Percentiles rank a stretch among this genome's conserved stretches.
Evolutionary conservation across 805 yeast genomes (phyloP).

Genomic region (Wickerhamomyces queroliae): DNA sequence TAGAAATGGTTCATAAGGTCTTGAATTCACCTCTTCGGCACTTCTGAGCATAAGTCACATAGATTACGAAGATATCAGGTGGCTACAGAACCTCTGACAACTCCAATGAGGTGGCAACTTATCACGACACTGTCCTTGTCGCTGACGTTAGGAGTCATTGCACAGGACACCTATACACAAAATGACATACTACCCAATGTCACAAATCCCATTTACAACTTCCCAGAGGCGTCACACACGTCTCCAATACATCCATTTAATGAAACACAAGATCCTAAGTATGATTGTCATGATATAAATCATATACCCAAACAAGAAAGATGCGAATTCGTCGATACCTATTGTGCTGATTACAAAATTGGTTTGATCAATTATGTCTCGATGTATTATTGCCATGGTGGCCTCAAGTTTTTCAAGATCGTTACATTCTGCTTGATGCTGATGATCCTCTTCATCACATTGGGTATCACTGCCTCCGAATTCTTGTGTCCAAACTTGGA

Average conservation of each 20-base stretch:
- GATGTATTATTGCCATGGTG: conserved; percentile 15
- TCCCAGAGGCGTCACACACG: neutral
- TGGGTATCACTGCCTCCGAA: conserved; percentile 83
- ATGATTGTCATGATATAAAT: conserved; percentile 16
- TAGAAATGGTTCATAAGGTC: too few species aligned
- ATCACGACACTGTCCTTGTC: too few species aligned
- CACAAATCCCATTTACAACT: neutral
- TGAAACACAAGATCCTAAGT: neutral
- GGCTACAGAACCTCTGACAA: too few species aligned
- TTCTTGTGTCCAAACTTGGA: conserved; percentile 77
- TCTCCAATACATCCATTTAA: neutral
- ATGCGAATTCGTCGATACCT: conserved; percentile 13
- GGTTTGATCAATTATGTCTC: conserved; percentile 20
- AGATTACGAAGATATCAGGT: too few species aligned
- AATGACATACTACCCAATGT: too few species aligned
- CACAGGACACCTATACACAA: too few species aligned
- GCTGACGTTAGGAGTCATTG: too few species aligned
- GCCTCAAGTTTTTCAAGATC: conserved; percentile 1
- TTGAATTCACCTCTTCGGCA: too few species aligned
- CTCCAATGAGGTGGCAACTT: too few species aligned
- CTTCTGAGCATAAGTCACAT: too few species aligned
- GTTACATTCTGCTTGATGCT: conserved; percentile 8
- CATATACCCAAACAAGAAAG: conserved; percentile 9
- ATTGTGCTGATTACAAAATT: conserved; percentile 20
- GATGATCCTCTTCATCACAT: conserved; percentile 47